phyloP scores from a whole-genome alignment of 176 grass and related monocot species.

The Tillandsia fasciculata region DNA sequence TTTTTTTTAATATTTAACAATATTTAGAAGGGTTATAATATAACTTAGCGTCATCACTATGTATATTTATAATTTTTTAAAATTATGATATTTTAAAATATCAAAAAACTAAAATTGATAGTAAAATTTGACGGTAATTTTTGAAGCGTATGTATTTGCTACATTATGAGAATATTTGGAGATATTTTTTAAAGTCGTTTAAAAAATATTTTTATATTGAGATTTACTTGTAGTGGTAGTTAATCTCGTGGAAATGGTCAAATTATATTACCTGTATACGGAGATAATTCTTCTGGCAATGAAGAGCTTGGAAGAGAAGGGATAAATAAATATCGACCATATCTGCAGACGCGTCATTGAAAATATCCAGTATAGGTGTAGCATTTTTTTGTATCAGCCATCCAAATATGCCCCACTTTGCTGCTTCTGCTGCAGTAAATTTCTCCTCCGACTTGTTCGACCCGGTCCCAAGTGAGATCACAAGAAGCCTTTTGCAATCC shows the following conservation, averaged over 20 bases:
- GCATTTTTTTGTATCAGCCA: slow-evolving; percentile 45
- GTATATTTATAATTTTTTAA: too few relatives aligned
- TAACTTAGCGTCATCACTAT: too few relatives aligned
- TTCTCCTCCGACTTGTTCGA: slow-evolving; percentile 34
- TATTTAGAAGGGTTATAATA: too few relatives aligned
- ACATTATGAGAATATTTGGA: too few relatives aligned
- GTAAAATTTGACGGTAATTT: too few relatives aligned
- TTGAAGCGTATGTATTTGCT: too few relatives aligned
- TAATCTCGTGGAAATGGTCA: background rate
- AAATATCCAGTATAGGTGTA: slow-evolving; percentile 49
- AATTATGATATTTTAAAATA: too few relatives aligned
- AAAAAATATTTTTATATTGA: too few relatives aligned
- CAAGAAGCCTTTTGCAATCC: slow-evolving; percentile 37
- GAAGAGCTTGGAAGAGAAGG: slow-evolving; percentile 41
- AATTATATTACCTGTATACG: slow-evolving; percentile 36
- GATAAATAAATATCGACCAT: slow-evolving; percentile 61
- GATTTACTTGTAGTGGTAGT: too few relatives aligned
- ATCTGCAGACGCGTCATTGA: slow-evolving; percentile 48
- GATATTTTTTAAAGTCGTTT: too few relatives aligned
- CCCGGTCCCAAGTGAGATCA: slow-evolving; percentile 52
- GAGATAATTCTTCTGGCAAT: slow-evolving; percentile 26
- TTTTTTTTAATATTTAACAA: too few relatives aligned
- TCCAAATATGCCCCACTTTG: slow-evolving; percentile 46
- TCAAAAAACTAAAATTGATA: too few relatives aligned
- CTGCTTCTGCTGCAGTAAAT: slow-evolving; percentile 4